Conservation (phyloP, 495 filamentous ascomycete genomes). For the Talaromyces wortmannii region DNA sequence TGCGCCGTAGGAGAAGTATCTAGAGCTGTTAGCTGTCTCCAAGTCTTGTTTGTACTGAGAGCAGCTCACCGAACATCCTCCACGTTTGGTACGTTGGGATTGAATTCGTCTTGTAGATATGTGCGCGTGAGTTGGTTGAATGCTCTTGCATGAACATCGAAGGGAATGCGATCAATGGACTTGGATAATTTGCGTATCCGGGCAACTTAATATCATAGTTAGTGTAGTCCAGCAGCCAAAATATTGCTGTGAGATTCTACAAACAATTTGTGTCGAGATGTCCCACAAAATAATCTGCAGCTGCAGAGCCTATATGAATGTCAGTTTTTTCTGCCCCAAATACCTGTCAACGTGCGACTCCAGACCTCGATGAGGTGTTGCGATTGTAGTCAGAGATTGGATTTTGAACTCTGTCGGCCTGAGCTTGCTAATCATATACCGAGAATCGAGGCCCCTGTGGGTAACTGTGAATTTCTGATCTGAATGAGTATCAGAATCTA, state of each 20-base stretch:
- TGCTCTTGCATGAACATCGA: not conserved
- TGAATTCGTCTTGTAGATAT: conserved; percentile 82
- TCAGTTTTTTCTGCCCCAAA: not conserved
- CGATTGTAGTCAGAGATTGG: conserved; percentile 78
- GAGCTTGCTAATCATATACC: conserved; percentile 85
- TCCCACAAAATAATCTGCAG: conserved; percentile 78
- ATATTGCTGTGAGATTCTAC: not conserved
- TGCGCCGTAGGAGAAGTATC: conserved; percentile 91
- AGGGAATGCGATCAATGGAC: not conserved
- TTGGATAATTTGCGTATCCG: conserved; percentile 1
- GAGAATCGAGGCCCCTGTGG: conserved; percentile 75
- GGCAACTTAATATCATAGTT: not conserved
- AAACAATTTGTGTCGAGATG: conserved; percentile 49
- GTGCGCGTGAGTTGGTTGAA: conserved; percentile 76
- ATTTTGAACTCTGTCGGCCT: conserved; percentile 65
- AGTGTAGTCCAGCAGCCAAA: not conserved
- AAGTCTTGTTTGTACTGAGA: not conserved
- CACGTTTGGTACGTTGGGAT: conserved; percentile 67
- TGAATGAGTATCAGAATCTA: not conserved
- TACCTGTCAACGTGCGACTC: not conserved
- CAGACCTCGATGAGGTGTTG: conserved; percentile 76
- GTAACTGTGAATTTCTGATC: conserved; percentile 10
- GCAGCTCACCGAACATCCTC: conserved; percentile 52
- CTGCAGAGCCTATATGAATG: conserved; percentile 51
- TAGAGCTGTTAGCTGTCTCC: conserved; percentile 11